Evolutionary conservation across 495 filamentous ascomycete genomes (phyloP), one percentile per base, ranked within the genome.

Genomic region (Neurospora sp.): DNA sequence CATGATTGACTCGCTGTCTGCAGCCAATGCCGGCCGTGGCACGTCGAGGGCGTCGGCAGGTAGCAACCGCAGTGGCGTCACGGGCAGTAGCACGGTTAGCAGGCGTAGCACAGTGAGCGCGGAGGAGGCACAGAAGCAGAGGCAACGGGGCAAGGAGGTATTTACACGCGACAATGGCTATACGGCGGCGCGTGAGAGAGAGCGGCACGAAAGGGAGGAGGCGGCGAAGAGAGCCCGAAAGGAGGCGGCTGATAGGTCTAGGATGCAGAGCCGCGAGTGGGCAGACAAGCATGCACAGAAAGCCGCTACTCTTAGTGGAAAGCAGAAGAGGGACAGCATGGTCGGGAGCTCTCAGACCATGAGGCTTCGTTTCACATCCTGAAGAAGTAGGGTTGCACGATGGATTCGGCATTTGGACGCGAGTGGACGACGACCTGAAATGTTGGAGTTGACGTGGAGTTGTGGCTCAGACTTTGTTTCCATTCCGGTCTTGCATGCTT

Each of bases 201-300:
- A 87, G 77, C 85, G 80, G 74, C 79, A 81, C n/a, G 87, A 87
- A 69, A 84, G 88, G 61, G 89, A 91, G 78, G 81, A 84, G 53
- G 84, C 87, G 12, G 85, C 88, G 6, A 87, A 86, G 76, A 82
- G 83, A 73, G 89, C 90, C 7, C 82, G 89, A 69, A 83, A 87
- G 74, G 86, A 86, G 76, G 91, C 91, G 10, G 90, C 91, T 0
- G 91, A 93, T 81, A 79, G 89, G 72, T 89, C 89, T 16, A 82
- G 90, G 71, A 80, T 85, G 77, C 83, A 87, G 69, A 89, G 88
- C 72, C 81, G 91, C 41, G 88, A 90, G 81, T 93, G 91, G 91
- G 90, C 90, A 4, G 89, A 91, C 81, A 90, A 86, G 83, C 87
- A 91, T 27, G 22, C 53, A 35, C 53, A 9, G 22, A 65, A 65